Evolutionary conservation across 495 filamentous ascomycete species (phyloP).

Genomic region (Aspergillus homomorphus): DNA sequence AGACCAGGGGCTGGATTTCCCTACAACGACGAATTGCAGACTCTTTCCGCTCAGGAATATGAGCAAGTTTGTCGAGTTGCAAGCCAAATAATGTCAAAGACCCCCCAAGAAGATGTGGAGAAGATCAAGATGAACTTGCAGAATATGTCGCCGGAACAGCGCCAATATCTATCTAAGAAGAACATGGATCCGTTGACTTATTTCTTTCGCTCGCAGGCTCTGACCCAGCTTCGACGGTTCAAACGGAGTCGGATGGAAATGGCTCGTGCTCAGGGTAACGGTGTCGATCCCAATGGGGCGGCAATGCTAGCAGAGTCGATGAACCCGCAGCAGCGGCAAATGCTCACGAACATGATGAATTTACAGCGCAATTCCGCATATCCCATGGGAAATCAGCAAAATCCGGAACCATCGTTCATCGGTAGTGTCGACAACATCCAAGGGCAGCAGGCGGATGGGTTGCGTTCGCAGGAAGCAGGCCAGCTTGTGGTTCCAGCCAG

Average conservation of each 20-base stretch:
- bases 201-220: conserved; percentile 49
- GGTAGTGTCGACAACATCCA: conserved; percentile 54
- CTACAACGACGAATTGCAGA: conserved; percentile 36
- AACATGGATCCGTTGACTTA: conserved; percentile 47
- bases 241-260: conserved; percentile 35
- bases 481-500: conserved; percentile 67
- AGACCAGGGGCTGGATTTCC: conserved; percentile 27
- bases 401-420: conserved; percentile 48
- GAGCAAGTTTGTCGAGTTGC: conserved; percentile 44
- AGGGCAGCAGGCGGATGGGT: conserved; percentile 60
- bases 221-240: conserved; percentile 36
- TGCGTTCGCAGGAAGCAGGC: conserved; percentile 62
- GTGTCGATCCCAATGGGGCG: conserved; percentile 30
- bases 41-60: conserved; percentile 39
- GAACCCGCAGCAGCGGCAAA: conserved; percentile 41
- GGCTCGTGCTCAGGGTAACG: conserved; percentile 29
- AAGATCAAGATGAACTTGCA: conserved; percentile 42
- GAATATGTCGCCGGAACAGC: conserved; percentile 46
- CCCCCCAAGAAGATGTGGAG: conserved; percentile 41
- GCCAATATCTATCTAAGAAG: conserved; percentile 36
- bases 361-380: conserved; percentile 41
- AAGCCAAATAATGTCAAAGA: conserved; percentile 37
- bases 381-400: conserved; percentile 35
- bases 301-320: conserved; percentile 39
- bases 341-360: conserved; percentile 45